Evolutionary conservation across 768 basidiomycete species (phyloP).

Genomic region (Lentinula sp.): DNA sequence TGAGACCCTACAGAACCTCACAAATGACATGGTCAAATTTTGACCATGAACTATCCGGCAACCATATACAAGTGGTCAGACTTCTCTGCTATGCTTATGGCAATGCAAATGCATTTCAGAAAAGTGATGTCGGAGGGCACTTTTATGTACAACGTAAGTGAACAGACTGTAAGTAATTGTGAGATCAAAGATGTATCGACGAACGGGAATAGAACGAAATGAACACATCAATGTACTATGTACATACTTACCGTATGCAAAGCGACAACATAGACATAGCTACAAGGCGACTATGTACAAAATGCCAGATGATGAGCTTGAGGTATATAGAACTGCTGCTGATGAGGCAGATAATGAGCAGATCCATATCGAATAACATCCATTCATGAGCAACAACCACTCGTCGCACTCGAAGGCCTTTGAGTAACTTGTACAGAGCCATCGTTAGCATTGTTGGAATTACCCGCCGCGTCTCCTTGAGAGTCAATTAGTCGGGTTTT

Average conservation of each 20-base stretch:
- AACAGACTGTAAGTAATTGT: not conserved
- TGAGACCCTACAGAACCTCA: not conserved
- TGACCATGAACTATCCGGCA: no score
- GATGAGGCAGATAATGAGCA: not conserved
- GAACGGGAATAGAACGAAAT: not conserved
- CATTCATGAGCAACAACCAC: slow-evolving; percentile 48
- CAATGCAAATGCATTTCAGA: no score
- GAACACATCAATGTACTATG: not conserved
- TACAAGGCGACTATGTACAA: not conserved
- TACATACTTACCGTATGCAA: not conserved
- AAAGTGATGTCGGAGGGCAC: no score
- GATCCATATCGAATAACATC: not conserved
- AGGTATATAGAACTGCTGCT: no score
- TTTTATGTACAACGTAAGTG: no score
- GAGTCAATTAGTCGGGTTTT: slow-evolving; percentile 97
- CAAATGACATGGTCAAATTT: no score
- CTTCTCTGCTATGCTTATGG: no score
- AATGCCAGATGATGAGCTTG: not conserved
- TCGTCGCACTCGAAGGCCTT: slow-evolving; percentile 36
- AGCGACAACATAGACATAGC: not conserved
- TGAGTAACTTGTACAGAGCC: slow-evolving; percentile 66
- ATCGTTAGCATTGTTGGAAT: slow-evolving; percentile 33
- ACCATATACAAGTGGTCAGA: no score
- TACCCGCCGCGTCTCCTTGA: slow-evolving; percentile 56
- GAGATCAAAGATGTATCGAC: not conserved